Conservation (phyloP, 805 yeast genomes). For the Deakozyma indianensis region DNA sequence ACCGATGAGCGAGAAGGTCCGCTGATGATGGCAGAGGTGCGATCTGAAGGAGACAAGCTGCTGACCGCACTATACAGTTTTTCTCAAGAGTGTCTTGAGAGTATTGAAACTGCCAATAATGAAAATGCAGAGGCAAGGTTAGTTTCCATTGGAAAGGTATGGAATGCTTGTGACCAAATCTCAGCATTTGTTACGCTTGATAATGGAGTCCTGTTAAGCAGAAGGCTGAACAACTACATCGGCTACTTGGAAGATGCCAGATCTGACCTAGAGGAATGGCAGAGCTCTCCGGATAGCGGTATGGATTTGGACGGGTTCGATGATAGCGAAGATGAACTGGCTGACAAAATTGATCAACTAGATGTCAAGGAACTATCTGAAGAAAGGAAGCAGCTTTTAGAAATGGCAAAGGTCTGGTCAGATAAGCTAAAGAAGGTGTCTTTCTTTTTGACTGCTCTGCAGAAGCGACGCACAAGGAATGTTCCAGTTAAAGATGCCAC, state of each 20-base stretch:
- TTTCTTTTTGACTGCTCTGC: neutral
- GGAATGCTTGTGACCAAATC: constrained; percentile 51
- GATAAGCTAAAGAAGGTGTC: neutral
- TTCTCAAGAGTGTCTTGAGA: constrained; percentile 4
- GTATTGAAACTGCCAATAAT: constrained; percentile 10
- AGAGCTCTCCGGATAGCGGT: neutral
- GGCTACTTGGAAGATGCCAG: constrained; percentile 5
- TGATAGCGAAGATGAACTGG: neutral
- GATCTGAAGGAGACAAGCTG: constrained; percentile 9
- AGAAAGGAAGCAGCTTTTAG: neutral
- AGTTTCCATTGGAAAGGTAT: constrained; percentile 48
- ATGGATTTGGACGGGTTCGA: neutral
- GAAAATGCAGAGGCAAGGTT: constrained; percentile 30
- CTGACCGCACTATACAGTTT: constrained; percentile 13
- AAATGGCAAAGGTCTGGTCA: neutral
- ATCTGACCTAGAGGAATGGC: constrained; percentile 3
- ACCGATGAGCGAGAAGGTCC: constrained; percentile 20
- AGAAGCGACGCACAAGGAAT: neutral
- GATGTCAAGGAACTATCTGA: neutral
- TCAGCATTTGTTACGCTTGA: neutral
- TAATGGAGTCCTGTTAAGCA: constrained; percentile 8
- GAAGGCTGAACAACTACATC: constrained; percentile 1
- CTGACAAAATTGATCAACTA: neutral
- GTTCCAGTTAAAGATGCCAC: neutral
- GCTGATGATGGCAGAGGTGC: constrained; percentile 12